Conservation (phyloP, 2,329 filamentous ascomycete species). For the Aspergillus aculeatus region DNA sequence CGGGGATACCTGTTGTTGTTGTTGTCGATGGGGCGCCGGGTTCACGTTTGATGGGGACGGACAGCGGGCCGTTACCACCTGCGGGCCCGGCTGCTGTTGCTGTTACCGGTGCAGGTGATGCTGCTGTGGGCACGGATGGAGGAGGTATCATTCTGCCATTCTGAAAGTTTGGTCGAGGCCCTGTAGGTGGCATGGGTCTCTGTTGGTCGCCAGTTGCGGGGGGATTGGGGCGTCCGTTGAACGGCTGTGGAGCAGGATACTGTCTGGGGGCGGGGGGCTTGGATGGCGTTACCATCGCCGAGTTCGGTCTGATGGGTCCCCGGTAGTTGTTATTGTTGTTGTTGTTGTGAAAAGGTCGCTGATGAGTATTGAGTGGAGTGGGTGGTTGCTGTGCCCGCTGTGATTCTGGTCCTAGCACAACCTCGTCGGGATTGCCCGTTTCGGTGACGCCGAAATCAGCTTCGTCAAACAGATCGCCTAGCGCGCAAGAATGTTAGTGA, state of each 20-base stretch:
- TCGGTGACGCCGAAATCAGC: conserved; percentile 70
- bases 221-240: conserved; percentile 23
- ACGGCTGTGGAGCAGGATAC: conserved; percentile 22
- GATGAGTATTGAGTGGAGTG: conserved; percentile 21
- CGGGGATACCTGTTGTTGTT: conserved; percentile 17
- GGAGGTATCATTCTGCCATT: conserved; percentile 18
- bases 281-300: conserved; percentile 37
- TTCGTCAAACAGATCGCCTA: conserved; percentile 68
- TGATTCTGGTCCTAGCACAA: conserved; percentile 54
- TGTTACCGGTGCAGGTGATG: conserved; percentile 12
- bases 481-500: conserved; percentile 18
- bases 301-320: conserved; percentile 21
- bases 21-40: conserved; percentile 6
- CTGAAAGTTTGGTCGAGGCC: conserved; percentile 20
- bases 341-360: conserved; percentile 18
- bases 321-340: conserved; percentile 10
- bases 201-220: conserved; percentile 17
- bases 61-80: conserved; percentile 14
- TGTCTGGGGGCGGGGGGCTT: conserved; percentile 31
- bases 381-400: conserved; percentile 25
- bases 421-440: conserved; percentile 73
- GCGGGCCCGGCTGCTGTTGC: conserved; percentile 13
- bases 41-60: conserved; percentile 27
- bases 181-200: conserved; percentile 18
- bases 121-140: background rate